Evolutionary conservation across 176 grass and related monocot genomes (phyloP).

Genomic region (Carex myosuroides): DNA sequence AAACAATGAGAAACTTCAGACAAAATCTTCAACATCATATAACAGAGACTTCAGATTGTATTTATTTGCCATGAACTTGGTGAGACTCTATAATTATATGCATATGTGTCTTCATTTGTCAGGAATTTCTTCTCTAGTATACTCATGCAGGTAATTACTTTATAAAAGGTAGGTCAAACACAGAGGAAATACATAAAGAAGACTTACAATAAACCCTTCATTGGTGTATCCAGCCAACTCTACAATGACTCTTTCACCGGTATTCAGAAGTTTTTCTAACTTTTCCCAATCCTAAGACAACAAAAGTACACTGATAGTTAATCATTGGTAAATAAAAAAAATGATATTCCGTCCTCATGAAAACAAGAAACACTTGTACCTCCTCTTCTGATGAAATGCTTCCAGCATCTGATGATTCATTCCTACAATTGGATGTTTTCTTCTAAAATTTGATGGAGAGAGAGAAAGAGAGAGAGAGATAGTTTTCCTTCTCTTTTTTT

Average conservation of each 20-base stretch:
- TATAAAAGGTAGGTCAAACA: background rate
- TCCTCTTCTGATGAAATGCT: conserved; percentile 57
- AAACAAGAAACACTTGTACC: conserved; percentile 33
- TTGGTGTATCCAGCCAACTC: conserved; percentile 77
- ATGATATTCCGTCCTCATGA: background rate
- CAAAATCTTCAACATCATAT: background rate
- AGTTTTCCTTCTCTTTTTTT: background rate
- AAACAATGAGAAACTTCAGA: conserved; percentile 20
- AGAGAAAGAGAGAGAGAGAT: background rate
- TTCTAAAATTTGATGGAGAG: background rate
- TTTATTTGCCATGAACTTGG: background rate
- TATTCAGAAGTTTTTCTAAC: conserved; percentile 47
- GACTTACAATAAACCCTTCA: conserved; percentile 88
- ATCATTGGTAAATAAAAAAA: background rate
- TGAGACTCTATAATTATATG: background rate
- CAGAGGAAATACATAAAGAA: background rate
- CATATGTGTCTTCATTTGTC: background rate
- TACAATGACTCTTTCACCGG: conserved; percentile 73
- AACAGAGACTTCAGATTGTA: background rate
- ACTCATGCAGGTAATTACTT: background rate
- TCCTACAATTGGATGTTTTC: conserved; percentile 47
- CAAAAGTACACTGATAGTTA: background rate
- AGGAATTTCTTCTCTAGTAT: background rate
- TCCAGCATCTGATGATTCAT: conserved; percentile 39
- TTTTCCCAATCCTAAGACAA: conserved; percentile 45